Evolutionary conservation across 495 filamentous ascomycete genomes (phyloP).

Genomic region (Friedmanniomyces simplex): DNA sequence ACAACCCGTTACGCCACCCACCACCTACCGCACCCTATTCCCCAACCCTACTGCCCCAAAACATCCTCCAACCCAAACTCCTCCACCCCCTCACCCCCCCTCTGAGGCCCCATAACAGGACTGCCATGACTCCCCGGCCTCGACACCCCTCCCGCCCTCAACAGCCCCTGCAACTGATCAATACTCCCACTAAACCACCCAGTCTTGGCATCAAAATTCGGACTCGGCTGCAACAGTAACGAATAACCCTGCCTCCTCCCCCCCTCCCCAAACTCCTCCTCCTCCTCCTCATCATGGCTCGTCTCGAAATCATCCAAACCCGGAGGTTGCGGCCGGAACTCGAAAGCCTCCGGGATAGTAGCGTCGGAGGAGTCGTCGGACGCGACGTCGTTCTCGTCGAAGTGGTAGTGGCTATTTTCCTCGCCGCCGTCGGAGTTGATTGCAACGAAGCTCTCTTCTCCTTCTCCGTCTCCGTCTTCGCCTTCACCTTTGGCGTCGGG

Average conservation of each 20-base stretch:
- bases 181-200: slow-evolving; percentile 14
- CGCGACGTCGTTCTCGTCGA: not conserved
- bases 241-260: not conserved
- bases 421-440: slow-evolving; percentile 1
- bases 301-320: slow-evolving; percentile 3
- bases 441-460: not conserved
- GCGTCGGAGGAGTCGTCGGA: not conserved
- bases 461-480: not conserved
- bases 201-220: slow-evolving; percentile 5
- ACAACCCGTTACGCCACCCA: too few species aligned
- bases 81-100: not conserved
- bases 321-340: slow-evolving; percentile 5
- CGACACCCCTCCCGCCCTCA: not conserved
- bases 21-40: too few species aligned
- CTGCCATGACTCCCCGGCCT: not conserved
- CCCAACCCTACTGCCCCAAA: not conserved
- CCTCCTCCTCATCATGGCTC: slow-evolving; percentile 4
- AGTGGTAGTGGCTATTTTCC: not conserved
- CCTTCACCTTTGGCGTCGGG: not conserved
- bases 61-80: not conserved
- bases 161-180: slow-evolving; percentile 2
- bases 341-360: not conserved
- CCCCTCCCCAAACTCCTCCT: not conserved
- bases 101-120: not conserved
- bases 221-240: not conserved